Base-by-base conservation (phyloP, 768 basidiomycete genomes). In the Psilocybe subaeruginosa region DNA sequence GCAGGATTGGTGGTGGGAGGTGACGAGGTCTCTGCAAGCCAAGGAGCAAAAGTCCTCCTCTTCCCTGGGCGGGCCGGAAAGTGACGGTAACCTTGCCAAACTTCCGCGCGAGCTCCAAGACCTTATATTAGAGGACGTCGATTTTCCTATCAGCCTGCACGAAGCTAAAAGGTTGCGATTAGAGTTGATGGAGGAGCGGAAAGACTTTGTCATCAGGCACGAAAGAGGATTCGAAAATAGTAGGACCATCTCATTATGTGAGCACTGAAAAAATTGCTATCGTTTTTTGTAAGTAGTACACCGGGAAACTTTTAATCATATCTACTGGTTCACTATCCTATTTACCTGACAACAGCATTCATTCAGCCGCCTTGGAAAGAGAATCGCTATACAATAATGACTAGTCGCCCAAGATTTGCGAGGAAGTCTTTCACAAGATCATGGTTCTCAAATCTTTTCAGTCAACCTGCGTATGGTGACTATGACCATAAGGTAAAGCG, bases 1-100 rank as follows among this genome's bases (percentile, higher is more conserved):
- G 47, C 60, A 64, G 47, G 70, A 76, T 8, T 76, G 75, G 74
- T 73, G 74, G 70, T 59, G 56, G 50, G 66, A 71, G 47, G 52
- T 54, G 11, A 56, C 68, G 23, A 39, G 49, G 56, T 29, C 14
- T 7, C 11, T 52, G 49, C 39, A 27, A 43, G 51, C n/a, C 48
- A 43, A 63, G 45, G 46, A 37, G 58, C 54, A 46, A 12, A 64
- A 49, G 45, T 16, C 17, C 19, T 27, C 30, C 9, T 14, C 17
- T 17, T 41, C 37, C 23, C 23, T 23, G 23, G 23, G 23, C 23
- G 23, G 23, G 23, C 23, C 23, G 23, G 23, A 23, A 23, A 23
- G 23, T 23, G 23, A 23, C 23, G 23, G 23, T 23, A 23, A 23
- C 23, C 27, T 64, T 52, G 60, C 39, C 55, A 29, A 54, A 14